Conservation (phyloP, 306 rosid genomes). For the Prunus persica region DNA sequence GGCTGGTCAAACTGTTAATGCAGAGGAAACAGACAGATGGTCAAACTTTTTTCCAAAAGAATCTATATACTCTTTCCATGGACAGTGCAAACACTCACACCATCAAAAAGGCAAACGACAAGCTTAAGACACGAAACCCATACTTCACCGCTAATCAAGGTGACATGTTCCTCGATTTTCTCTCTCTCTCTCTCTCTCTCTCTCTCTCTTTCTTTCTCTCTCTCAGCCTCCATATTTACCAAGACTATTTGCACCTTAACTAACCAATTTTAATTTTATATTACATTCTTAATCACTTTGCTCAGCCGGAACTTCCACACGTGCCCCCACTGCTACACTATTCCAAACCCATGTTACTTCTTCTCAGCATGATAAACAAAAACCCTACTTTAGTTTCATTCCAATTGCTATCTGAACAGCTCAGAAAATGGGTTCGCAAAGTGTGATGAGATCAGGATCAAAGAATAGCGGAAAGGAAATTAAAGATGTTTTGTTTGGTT, state of each 20-base stretch:
- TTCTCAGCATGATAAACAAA: too few relatives aligned
- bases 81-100: not conserved
- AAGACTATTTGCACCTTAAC: not conserved
- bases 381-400: too few relatives aligned
- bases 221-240: constrained; percentile 2
- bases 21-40: constrained; percentile 32
- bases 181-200: not conserved
- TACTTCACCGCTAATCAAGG: constrained; percentile 63
- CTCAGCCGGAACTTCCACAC: too few relatives aligned
- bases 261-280: too few relatives aligned
- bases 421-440: not conserved
- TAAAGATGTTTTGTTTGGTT: constrained; percentile 5
- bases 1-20: constrained; percentile 18
- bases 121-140: constrained; percentile 30
- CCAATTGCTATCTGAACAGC: not conserved
- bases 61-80: constrained; percentile 1
- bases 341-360: too few relatives aligned
- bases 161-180: constrained; percentile 44
- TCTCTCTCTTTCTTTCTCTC: constrained; percentile 7
- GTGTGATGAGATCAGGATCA: not conserved
- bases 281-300: too few relatives aligned
- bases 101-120: constrained; percentile 37
- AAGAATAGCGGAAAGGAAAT: not conserved
- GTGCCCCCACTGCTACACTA: too few relatives aligned
- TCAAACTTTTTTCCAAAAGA: constrained; percentile 33